These are phyloP conservation scores for Annulohypoxylon moriforme DNA, from an alignment of 495 filamentous ascomycete genomes.

Conservation along the genomic window DNA sequence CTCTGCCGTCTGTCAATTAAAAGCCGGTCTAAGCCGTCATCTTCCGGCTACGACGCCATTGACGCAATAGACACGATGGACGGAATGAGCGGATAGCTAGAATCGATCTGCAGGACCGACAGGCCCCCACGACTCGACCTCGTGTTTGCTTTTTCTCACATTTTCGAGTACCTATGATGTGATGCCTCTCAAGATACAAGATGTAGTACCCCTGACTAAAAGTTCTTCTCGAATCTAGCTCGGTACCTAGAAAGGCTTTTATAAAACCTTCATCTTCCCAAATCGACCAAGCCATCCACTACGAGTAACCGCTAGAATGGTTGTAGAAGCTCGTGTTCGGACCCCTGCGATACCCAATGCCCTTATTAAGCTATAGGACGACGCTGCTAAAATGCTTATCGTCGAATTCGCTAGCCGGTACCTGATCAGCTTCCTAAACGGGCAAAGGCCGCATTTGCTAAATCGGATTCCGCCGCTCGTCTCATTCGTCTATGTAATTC, in stretches of 20 bases:
- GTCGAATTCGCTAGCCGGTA: slow-evolving; percentile 1
- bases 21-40: slow-evolving; percentile 15
- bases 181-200: background rate
- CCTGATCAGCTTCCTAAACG: slow-evolving; percentile 36
- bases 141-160: slow-evolving; percentile 3
- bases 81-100: background rate
- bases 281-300: background rate
- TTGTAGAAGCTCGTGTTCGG: slow-evolving; percentile 3
- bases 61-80: background rate
- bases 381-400: slow-evolving; percentile 16
- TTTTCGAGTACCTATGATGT: background rate
- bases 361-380: background rate
- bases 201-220: background rate
- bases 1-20: background rate
- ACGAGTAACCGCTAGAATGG: background rate
- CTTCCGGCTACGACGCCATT: slow-evolving; percentile 22
- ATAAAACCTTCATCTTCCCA: background rate
- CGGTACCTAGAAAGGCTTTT: background rate
- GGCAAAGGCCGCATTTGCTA: slow-evolving; percentile 15
- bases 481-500: slow-evolving; percentile 19
- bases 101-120: background rate
- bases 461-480: slow-evolving; percentile 8
- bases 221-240: background rate
- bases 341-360: background rate
- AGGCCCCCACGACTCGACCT: background rate